Percentiles rank a stretch among this genome's conserved stretches.
Evolutionary conservation across 768 basidiomycete species (phyloP).

Genomic region (Boletus eberwhitei): DNA sequence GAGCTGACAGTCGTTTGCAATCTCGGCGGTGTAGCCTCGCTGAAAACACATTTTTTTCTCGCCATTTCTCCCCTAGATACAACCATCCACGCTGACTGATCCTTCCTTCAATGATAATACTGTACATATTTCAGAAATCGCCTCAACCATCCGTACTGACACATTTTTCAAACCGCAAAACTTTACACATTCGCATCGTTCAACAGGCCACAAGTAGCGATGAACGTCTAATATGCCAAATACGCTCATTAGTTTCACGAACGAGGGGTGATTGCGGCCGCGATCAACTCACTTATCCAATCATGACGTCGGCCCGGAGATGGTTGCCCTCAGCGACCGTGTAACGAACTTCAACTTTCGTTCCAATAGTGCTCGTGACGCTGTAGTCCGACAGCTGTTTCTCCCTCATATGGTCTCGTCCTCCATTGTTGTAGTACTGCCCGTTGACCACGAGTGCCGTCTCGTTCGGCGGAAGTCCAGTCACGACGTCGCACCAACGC

Average conservation of each 20-base stretch:
- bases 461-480: constrained; percentile 24
- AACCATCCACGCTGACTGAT: not conserved
- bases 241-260: not conserved
- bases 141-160: not conserved
- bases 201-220: not conserved
- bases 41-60: not conserved
- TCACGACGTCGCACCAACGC: constrained; percentile 39
- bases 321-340: constrained; percentile 5
- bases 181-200: too few species aligned
- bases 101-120: not conserved
- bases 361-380: constrained; percentile 4
- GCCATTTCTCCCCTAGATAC: not conserved
- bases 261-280: not conserved
- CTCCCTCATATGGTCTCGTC: not conserved
- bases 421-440: constrained; percentile 24
- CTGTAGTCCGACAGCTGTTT: constrained; percentile 5
- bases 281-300: not conserved
- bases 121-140: not conserved
- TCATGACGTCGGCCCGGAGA: not conserved
- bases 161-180: too few species aligned
- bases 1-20: not conserved
- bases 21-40: not conserved
- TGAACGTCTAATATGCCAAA: not conserved
- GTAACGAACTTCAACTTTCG: not conserved
- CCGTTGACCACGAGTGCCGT: constrained; percentile 27